Evolutionary conservation across 2,329 filamentous ascomycete genomes (phyloP).

Genomic region (Huntiella decipiens): DNA sequence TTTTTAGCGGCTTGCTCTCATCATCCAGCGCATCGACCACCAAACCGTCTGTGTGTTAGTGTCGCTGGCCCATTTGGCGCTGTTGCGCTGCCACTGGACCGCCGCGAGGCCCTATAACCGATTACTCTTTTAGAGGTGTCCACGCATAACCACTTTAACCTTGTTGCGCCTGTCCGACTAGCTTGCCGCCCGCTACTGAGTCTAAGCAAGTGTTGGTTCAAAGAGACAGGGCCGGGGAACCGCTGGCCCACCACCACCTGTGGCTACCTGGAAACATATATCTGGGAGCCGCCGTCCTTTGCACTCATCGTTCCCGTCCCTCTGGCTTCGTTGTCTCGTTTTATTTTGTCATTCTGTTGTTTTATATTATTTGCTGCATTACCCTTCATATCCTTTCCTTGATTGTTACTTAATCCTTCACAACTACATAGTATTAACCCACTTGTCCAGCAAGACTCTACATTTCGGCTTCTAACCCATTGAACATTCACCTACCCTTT

Average conservation of each 20-base stretch:
- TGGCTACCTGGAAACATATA: neutral
- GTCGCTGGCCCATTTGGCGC: too few species aligned
- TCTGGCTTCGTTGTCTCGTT: neutral
- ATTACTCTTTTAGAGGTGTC: neutral
- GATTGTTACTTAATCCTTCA: neutral
- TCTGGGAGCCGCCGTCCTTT: neutral
- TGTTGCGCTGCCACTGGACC: too few species aligned
- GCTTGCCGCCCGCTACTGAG: neutral
- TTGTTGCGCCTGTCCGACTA: slow-evolving; percentile 1
- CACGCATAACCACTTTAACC: neutral
- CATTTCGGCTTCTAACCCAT: too few species aligned
- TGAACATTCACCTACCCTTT: neutral
- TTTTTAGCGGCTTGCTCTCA: slow-evolving; percentile 1
- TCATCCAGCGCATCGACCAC: neutral
- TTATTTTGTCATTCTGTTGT: neutral
- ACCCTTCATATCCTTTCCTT: neutral
- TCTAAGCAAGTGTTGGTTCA: neutral
- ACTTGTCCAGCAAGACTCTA: neutral
- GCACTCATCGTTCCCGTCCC: neutral
- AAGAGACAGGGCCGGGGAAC: neutral
- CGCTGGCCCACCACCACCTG: too few species aligned
- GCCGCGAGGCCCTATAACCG: neutral
- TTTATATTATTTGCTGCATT: neutral
- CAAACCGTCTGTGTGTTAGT: neutral
- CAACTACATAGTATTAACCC: neutral